phyloP scores from a whole-genome alignment of 345 rosid genomes.

The Kernera saxatilis region DNA sequence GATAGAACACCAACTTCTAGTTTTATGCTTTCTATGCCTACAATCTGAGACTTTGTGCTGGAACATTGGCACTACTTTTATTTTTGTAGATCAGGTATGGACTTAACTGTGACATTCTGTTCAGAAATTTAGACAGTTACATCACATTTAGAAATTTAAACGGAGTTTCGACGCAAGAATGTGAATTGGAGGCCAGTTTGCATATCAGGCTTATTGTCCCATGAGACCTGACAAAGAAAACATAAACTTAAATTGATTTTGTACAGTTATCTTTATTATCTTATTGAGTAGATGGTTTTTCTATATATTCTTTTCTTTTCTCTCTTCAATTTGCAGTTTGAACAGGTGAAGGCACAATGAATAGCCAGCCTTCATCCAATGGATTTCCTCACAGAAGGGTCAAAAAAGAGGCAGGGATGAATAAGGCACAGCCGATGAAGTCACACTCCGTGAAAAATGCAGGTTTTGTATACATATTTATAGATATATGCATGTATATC shows the following conservation, averaged over 20 bases:
- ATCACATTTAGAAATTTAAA: not conserved
- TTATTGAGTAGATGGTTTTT: not conserved
- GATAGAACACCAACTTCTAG: not conserved
- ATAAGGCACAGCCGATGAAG: conserved; percentile 55
- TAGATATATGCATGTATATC: not conserved
- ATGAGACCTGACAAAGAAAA: not conserved
- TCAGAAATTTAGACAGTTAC: not conserved
- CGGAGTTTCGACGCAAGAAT: not conserved
- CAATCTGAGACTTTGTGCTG: not conserved
- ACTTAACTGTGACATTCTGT: not conserved
- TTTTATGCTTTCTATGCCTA: not conserved
- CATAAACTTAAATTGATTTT: not conserved
- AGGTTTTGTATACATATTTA: conserved; percentile 25
- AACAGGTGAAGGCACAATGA: conserved; percentile 38
- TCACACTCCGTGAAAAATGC: conserved; percentile 39
- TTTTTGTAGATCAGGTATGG: not conserved
- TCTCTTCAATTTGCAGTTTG: not conserved
- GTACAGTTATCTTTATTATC: not conserved
- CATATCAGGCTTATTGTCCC: not conserved
- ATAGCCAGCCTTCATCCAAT: conserved; percentile 56
- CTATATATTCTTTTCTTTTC: not conserved
- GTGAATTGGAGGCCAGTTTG: not conserved
- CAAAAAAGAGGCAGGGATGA: conserved; percentile 49
- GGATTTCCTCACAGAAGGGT: conserved; percentile 57
- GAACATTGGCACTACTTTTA: not conserved